Percentiles rank a stretch among this genome's conserved stretches.
These are phyloP conservation scores for Cyberlindnera misumaiensis DNA, from an alignment of 805 yeast species.

Conservation along the genomic window DNA sequence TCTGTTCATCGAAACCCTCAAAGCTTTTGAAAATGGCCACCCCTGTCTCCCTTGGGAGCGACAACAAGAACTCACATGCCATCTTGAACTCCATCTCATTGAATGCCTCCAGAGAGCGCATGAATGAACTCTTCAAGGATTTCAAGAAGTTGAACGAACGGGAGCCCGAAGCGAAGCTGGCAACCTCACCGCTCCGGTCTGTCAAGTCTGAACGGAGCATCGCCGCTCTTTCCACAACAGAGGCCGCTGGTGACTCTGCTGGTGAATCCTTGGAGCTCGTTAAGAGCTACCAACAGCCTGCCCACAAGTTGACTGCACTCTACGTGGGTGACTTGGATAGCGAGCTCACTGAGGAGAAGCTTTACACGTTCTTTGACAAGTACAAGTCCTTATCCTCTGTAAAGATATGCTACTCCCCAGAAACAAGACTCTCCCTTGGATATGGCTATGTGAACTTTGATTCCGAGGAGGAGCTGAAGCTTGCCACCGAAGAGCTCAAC, in stretches of 20 bases:
- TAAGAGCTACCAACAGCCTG: slow-evolving; percentile 8
- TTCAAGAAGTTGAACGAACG: slow-evolving; percentile 18
- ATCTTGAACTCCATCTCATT: slow-evolving; percentile 18
- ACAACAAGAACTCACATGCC: slow-evolving; percentile 1
- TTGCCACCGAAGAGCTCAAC: slow-evolving; percentile 53
- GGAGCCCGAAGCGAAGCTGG: not conserved
- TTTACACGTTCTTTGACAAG: slow-evolving; percentile 37
- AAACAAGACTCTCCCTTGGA: slow-evolving; percentile 52
- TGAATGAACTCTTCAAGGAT: slow-evolving; percentile 22
- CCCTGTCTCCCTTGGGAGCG: not conserved
- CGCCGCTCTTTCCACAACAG: not conserved
- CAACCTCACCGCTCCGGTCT: too few species aligned
- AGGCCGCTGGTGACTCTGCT: slow-evolving; percentile 1
- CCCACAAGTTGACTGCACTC: slow-evolving; percentile 13
- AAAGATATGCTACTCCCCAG: slow-evolving; percentile 52
- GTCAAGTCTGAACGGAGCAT: too few species aligned
- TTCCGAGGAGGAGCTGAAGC: slow-evolving; percentile 41
- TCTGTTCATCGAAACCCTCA: too few species aligned
- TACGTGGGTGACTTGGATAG: slow-evolving; percentile 60
- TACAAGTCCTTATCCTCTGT: slow-evolving; percentile 46
- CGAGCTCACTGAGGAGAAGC: slow-evolving; percentile 40
- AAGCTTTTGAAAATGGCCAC: too few species aligned
- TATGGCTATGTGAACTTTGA: slow-evolving; percentile 68
- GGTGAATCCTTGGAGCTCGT: slow-evolving; percentile 15
- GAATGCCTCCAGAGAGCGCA: slow-evolving; percentile 21